Conservation (phyloP, 352 stramenopile genomes). For the Achlya hypogyna region DNA sequence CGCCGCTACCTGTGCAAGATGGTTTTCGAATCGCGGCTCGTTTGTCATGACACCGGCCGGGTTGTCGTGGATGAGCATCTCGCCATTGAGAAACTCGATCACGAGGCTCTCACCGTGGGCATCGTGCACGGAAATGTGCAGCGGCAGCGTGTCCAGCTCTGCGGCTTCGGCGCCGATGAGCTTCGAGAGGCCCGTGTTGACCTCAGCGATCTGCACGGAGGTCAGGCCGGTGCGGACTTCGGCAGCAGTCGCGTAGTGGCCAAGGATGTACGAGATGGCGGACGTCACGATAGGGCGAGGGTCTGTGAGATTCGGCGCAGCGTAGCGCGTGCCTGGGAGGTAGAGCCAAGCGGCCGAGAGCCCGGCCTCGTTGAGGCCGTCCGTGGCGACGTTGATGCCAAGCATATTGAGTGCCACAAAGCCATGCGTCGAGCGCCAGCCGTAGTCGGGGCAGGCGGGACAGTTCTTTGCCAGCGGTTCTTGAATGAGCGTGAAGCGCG, state of each 20-base stretch:
- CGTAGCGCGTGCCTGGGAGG: slow-evolving; percentile 40
- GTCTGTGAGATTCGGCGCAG: slow-evolving; percentile 23
- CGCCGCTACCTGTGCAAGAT: slow-evolving; percentile 21
- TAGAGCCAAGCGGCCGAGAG: slow-evolving; percentile 45
- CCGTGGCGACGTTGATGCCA: slow-evolving; percentile 39
- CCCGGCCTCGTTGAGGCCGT: slow-evolving; percentile 45
- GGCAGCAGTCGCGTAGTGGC: slow-evolving; percentile 52
- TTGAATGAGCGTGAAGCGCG: slow-evolving; percentile 36
- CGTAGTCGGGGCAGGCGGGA: slow-evolving; percentile 33
- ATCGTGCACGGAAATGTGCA: slow-evolving; percentile 63
- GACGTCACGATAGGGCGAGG: slow-evolving; percentile 44
- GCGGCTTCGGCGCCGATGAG: slow-evolving; percentile 19
- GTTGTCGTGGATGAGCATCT: slow-evolving; percentile 50
- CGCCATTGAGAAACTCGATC: slow-evolving; percentile 56
- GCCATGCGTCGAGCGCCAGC: slow-evolving; percentile 33
- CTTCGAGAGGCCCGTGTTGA: slow-evolving; percentile 32
- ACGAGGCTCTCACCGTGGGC: slow-evolving; percentile 49
- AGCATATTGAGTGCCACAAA: slow-evolving; percentile 48
- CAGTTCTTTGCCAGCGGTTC: slow-evolving; percentile 32
- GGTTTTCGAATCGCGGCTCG: slow-evolving; percentile 41
- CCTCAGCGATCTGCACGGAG: slow-evolving; percentile 34
- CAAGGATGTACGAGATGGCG: slow-evolving; percentile 57
- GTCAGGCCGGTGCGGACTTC: slow-evolving; percentile 43
- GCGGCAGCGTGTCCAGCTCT: slow-evolving; percentile 25
- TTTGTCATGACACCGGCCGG: slow-evolving; percentile 59